Evolutionary conservation across 2,329 filamentous ascomycete genomes (phyloP).

Genomic region (Zarea fungicola): DNA sequence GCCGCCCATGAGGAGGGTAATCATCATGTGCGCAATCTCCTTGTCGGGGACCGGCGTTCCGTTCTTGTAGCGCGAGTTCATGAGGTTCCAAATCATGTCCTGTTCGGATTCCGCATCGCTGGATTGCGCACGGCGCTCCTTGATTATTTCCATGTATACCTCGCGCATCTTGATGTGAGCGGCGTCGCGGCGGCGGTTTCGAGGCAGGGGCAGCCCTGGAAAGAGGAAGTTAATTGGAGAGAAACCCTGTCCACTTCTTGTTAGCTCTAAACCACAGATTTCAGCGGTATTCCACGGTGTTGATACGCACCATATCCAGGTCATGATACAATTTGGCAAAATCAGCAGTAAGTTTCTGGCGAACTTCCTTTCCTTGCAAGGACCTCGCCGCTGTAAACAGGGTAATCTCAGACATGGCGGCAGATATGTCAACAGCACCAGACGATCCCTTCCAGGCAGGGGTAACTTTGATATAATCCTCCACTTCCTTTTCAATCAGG

Average conservation of each 20-base stretch:
- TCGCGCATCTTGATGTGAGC: conserved; percentile 66
- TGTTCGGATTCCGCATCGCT: conserved; percentile 42
- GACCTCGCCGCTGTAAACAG: conserved; percentile 74
- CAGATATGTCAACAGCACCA: conserved; percentile 59
- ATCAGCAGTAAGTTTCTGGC: conserved; percentile 62
- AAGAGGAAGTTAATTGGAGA: conserved; percentile 77
- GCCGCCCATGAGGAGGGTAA: conserved; percentile 79
- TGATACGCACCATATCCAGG: conserved; percentile 60
- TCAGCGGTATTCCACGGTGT: no score
- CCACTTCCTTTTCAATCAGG: conserved; percentile 65
- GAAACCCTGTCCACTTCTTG: conserved; percentile 63
- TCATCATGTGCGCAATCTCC: conserved; percentile 82
- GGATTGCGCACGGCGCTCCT: conserved; percentile 50
- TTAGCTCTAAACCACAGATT: no score
- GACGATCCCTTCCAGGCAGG: conserved; percentile 53
- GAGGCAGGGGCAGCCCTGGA: conserved; percentile 71
- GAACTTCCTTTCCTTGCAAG: conserved; percentile 72
- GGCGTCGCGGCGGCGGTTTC: conserved; percentile 66
- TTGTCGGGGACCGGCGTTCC: conserved; percentile 63
- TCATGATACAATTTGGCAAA: conserved; percentile 76
- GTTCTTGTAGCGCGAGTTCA: conserved; percentile 72
- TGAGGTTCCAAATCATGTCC: conserved; percentile 78
- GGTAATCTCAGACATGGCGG: conserved; percentile 69
- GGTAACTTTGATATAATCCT: conserved; percentile 55
- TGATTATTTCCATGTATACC: conserved; percentile 68